Base-by-base conservation (phyloP, 768 basidiomycete species). In the Hebeloma cylindrosporum region DNA sequence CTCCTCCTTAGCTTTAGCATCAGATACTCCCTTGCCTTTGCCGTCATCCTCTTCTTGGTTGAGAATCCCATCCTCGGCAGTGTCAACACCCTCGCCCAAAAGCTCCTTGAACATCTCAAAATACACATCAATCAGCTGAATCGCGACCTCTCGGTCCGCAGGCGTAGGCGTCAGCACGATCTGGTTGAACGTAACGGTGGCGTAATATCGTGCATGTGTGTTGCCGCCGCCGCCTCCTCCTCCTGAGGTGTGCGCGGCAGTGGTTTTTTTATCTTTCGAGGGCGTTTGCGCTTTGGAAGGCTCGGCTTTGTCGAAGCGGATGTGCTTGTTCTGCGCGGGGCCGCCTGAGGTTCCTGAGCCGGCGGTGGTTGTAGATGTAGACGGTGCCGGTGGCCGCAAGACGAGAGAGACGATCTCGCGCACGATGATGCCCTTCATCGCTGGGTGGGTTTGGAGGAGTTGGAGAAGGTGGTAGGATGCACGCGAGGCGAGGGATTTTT, bases 71-170 rank as follows among this genome's bases (percentile, higher is more conserved):
- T 71, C 73, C 3, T 54, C 64, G 0, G 37, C 59, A n/a, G n/a
- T n/a, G n/a, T 71, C 72, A 0, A 44, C 57, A 0, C 69, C 71
- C 53, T 88, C 82, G 0, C 89, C 86, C 2, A 98, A 75, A 7
- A 96, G 69, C 55, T 91, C 91, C 57, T 83, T 75, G 72, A 99
- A 99, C 60, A 97, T 77, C 69, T 93, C 86, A 58, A 98, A 99
- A 67, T 98, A 97, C 3, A 93, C 76, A 39, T 93, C 86, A 14
- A 97, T 82, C 48, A 97, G 72, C 48, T 80, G 76, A 34, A 82
- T 66, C 10, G 93, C 87, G 7, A 93, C 87, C 0, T 80, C 80
- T 7, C 78, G 72, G 54, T 96, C 93, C 13, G 61, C 69, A 5
- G 78, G 74, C 13, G 61, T 69, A 5, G 78, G 74, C 7, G 74